Percentiles rank a stretch among this genome's conserved stretches.
Conservation (phyloP, 768 basidiomycete species). For the Lepiota brunneoincarnata region DNA sequence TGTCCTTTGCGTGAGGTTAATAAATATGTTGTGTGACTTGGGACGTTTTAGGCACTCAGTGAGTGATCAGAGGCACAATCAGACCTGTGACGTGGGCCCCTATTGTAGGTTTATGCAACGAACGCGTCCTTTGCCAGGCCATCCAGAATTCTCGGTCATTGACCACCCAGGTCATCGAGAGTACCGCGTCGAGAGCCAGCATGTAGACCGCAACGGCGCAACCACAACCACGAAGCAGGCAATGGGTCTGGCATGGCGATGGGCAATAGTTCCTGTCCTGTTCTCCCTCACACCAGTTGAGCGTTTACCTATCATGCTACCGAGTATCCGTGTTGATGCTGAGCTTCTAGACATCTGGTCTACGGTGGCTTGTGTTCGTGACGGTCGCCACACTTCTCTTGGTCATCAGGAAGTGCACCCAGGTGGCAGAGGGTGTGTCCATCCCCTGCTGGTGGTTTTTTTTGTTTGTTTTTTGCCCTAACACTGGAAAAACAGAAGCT, state of each 20-base stretch:
- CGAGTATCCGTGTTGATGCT: not conserved
- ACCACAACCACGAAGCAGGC: conserved; percentile 33
- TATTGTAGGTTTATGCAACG: conserved; percentile 17
- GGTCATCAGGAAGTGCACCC: conserved; percentile 5
- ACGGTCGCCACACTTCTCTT: not conserved
- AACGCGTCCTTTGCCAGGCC: conserved; percentile 27
- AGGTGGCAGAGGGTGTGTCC: conserved; percentile 18
- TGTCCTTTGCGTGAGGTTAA: not conserved
- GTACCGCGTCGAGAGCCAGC: conserved; percentile 59
- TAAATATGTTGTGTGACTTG: not conserved
- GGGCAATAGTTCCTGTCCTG: conserved; percentile 11
- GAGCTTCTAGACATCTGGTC: not conserved
- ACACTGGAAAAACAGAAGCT: conserved; percentile 49
- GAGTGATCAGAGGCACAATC: no score
- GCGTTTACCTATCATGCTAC: not conserved
- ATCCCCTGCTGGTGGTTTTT: not conserved
- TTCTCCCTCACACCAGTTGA: conserved; percentile 1
- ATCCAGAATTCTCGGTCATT: conserved; percentile 53
- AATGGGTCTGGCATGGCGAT: conserved; percentile 27
- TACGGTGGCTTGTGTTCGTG: not conserved
- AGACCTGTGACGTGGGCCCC: not conserved
- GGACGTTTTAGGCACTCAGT: no score
- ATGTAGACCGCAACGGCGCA: conserved; percentile 19
- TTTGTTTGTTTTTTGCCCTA: not conserved
- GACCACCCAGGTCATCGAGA: conserved; percentile 49